These are phyloP conservation scores for Suillus sp. DNA, from an alignment of 768 basidiomycete genomes.

Conservation along the genomic window DNA sequence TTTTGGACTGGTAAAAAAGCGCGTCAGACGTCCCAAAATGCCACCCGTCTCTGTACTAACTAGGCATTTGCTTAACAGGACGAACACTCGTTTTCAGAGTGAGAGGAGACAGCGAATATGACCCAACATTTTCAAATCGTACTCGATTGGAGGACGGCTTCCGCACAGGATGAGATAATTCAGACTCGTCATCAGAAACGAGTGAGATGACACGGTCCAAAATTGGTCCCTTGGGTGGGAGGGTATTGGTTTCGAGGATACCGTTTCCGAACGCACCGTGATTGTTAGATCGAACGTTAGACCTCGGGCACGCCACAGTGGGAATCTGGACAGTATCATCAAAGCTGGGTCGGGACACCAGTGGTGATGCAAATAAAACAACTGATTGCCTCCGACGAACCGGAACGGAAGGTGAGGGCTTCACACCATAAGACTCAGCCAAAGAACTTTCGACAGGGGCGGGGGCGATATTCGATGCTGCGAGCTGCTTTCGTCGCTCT, in stretches of 20 bases:
- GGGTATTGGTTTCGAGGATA: background rate
- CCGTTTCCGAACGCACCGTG: background rate
- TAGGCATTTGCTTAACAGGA: background rate
- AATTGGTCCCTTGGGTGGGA: background rate
- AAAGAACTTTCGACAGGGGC: no score
- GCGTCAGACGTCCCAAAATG: background rate
- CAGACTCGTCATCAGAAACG: background rate
- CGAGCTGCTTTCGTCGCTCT: background rate
- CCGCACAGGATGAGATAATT: background rate
- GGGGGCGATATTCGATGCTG: background rate
- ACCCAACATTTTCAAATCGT: background rate
- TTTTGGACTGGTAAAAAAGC: background rate
- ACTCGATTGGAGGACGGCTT: background rate
- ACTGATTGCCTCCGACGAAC: background rate
- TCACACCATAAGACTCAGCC: background rate
- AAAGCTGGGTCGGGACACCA: background rate
- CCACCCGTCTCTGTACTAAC: background rate
- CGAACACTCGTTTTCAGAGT: background rate
- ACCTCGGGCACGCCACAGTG: background rate
- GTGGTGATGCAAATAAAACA: slow-evolving; percentile 5
- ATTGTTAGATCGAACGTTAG: background rate
- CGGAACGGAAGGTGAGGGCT: background rate
- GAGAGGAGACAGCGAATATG: background rate
- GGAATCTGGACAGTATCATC: background rate
- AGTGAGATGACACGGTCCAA: background rate